Conservation (phyloP, 257 asterid species). For the Mitragyna speciosa region DNA sequence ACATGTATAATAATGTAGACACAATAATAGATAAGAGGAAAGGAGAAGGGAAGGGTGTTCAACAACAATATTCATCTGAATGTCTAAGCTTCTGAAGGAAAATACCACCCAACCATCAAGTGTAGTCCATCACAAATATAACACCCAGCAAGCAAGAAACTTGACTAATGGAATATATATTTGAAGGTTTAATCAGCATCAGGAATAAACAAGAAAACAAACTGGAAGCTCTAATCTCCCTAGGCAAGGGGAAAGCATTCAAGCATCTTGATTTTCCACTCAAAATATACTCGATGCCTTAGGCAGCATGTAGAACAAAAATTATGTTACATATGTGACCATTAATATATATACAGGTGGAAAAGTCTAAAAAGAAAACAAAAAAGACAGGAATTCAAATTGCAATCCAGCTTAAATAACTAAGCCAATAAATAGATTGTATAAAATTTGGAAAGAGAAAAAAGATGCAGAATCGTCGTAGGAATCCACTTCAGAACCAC, state of each 20-base stretch:
- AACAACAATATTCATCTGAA: neutral
- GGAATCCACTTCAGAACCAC: neutral
- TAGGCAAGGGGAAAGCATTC: neutral
- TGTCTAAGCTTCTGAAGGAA: neutral
- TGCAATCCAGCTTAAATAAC: neutral
- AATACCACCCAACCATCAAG: neutral
- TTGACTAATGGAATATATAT: neutral
- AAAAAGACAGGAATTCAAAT: neutral
- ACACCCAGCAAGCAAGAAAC: neutral
- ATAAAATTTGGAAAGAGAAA: neutral
- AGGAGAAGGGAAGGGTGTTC: neutral
- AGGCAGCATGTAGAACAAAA: neutral
- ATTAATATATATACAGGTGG: too few species aligned
- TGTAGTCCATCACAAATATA: neutral
- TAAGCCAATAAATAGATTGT: neutral
- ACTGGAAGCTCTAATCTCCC: neutral
- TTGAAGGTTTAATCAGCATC: neutral
- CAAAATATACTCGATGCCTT: neutral
- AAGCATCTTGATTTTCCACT: neutral
- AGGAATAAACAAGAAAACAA: neutral
- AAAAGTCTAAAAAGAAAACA: neutral
- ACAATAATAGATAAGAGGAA: neutral
- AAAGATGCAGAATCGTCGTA: neutral
- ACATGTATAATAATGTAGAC: neutral
- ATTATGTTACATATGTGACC: neutral